phyloP scores from a whole-genome alignment of 345 rosid genomes.

The Carallia brachiata region DNA sequence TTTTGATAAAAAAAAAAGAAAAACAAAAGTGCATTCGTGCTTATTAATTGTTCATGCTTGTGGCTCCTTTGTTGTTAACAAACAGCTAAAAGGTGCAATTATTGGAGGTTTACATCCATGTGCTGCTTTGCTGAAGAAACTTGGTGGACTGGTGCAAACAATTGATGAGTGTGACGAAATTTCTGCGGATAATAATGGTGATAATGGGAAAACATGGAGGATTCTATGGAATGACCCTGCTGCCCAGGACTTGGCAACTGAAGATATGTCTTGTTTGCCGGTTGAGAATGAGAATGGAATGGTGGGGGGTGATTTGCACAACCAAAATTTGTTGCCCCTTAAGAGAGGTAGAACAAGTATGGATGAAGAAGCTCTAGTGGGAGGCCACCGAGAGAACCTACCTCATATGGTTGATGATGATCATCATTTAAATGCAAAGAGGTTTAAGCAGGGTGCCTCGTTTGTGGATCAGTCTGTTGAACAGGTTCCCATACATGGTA shows the following conservation, averaged over 20 bases:
- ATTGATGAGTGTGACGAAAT: slow-evolving; percentile 12
- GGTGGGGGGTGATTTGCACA: slow-evolving; percentile 11
- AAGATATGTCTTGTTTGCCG: slow-evolving; percentile 18
- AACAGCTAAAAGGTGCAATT: slow-evolving; percentile 51
- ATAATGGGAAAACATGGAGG: slow-evolving; percentile 11
- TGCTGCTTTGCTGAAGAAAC: slow-evolving; percentile 34
- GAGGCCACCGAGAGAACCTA: slow-evolving; percentile 12
- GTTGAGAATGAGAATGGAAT: slow-evolving; percentile 20
- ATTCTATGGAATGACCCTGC: slow-evolving; percentile 4
- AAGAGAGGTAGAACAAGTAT: slow-evolving; percentile 35
- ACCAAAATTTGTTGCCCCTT: slow-evolving; percentile 7
- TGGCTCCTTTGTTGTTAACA: slow-evolving; percentile 10
- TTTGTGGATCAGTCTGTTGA: slow-evolving; percentile 6
- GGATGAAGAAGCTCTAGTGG: slow-evolving; percentile 16
- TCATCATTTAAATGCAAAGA: slow-evolving; percentile 28
- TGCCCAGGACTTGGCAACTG: slow-evolving; percentile 14
- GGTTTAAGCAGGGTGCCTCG: slow-evolving; percentile 29
- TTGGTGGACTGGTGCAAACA: slow-evolving; percentile 32
- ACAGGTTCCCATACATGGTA: neutral
- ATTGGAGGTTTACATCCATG: slow-evolving; percentile 24
- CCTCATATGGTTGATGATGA: slow-evolving; percentile 2
- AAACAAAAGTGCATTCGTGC: neutral
- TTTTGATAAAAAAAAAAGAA: no score
- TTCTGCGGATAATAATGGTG: neutral
- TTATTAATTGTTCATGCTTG: slow-evolving; percentile 5